These are phyloP conservation scores for Galeopsis tetrahit DNA, from an alignment of 257 asterid genomes.

Conservation along the genomic window DNA sequence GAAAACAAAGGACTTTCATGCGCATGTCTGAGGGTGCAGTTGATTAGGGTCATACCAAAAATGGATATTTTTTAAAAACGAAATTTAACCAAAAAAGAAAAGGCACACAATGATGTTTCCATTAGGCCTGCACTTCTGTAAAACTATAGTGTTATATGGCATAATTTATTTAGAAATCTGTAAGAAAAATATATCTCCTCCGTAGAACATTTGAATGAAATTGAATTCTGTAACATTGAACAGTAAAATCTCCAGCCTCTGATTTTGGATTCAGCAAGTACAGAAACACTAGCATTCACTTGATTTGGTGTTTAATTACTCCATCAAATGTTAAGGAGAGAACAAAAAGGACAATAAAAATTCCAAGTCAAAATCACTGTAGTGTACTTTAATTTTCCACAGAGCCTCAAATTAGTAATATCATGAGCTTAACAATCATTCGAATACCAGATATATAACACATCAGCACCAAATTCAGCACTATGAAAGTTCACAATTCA, in stretches of 20 bases:
- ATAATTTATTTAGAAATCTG: slow-evolving; percentile 9
- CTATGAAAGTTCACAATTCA: slow-evolving; percentile 11
- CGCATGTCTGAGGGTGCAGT: slow-evolving; percentile 16
- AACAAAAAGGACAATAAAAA: slow-evolving; percentile 3
- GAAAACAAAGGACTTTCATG: slow-evolving; percentile 3
- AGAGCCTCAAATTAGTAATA: slow-evolving; percentile 1
- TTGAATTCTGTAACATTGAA: background rate
- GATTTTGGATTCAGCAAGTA: slow-evolving; percentile 14
- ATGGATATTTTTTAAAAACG: background rate
- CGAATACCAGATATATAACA: background rate
- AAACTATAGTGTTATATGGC: slow-evolving; percentile 9
- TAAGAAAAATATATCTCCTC: slow-evolving; percentile 1
- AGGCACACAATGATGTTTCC: background rate
- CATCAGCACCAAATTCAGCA: background rate
- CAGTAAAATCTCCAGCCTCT: slow-evolving; percentile 8
- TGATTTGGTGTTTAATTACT: slow-evolving; percentile 12
- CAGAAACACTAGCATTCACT: background rate
- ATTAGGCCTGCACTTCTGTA: background rate
- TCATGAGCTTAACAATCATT: slow-evolving; percentile 21
- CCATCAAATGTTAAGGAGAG: slow-evolving; percentile 17
- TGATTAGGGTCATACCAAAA: slow-evolving; percentile 11
- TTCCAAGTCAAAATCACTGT: slow-evolving; percentile 28
- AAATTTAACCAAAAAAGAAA: slow-evolving; percentile 5
- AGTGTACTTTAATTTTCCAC: slow-evolving; percentile 15
- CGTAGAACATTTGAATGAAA: background rate